A percentile compares a stretch with the other conserved stretches of the same genome.
phyloP scores from a whole-genome alignment of 2,329 filamentous ascomycete species.

The Orbilia quercus region DNA sequence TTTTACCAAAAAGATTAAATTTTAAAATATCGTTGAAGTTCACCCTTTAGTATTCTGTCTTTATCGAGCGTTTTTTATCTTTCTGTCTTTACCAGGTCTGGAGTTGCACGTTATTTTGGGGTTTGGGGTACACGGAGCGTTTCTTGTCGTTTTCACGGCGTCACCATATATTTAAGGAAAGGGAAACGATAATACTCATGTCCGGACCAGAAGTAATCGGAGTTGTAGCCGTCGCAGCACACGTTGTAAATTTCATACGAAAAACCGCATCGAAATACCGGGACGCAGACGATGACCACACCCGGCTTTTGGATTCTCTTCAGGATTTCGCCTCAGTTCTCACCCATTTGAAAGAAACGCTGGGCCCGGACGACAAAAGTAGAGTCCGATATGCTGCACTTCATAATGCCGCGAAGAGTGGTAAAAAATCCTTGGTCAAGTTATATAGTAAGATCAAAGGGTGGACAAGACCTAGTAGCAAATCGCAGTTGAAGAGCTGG shows the following conservation, averaged over 20 bases:
- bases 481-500: slow-evolving; percentile 21
- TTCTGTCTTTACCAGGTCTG: slow-evolving; percentile 4
- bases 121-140: slow-evolving; percentile 4
- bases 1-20: not conserved
- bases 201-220: slow-evolving; percentile 18
- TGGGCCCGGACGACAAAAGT: slow-evolving; percentile 8
- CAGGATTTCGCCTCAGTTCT: slow-evolving; percentile 14
- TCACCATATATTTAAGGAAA: slow-evolving; percentile 12
- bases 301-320: slow-evolving; percentile 8
- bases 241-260: slow-evolving; percentile 27
- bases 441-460: slow-evolving; percentile 6
- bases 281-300: slow-evolving; percentile 25
- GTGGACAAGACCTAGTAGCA: slow-evolving; percentile 6
- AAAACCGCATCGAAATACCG: slow-evolving; percentile 31
- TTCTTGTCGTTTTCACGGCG: not conserved
- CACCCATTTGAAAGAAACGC: slow-evolving; percentile 10
- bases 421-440: slow-evolving; percentile 13
- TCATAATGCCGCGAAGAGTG: not conserved
- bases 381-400: slow-evolving; percentile 12
- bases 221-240: slow-evolving; percentile 14
- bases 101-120: slow-evolving; percentile 2
- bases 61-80: not conserved
- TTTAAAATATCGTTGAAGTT: too few relatives aligned
- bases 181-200: too few relatives aligned
- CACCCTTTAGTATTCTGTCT: not conserved